These are phyloP conservation scores for Aquilaria yunnanensis DNA, from an alignment of 345 rosid genomes.

Conservation along the genomic window DNA sequence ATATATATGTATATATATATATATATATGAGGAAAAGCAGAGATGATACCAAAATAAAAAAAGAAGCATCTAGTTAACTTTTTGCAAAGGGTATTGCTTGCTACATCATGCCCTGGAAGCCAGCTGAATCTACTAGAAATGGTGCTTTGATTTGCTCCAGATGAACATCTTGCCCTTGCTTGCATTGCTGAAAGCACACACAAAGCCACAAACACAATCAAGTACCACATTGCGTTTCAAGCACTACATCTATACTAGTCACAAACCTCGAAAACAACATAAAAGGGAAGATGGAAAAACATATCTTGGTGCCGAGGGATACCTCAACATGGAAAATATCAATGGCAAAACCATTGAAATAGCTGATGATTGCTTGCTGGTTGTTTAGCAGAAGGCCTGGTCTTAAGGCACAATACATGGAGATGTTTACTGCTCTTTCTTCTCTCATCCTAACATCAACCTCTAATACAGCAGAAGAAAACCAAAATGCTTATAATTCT, in stretches of 20 bases:
- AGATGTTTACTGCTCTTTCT: slow-evolving; percentile 81
- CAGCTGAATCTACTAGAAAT: slow-evolving; percentile 54
- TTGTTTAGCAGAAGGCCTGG: slow-evolving; percentile 66
- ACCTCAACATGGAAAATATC: slow-evolving; percentile 83
- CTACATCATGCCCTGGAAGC: slow-evolving; percentile 37
- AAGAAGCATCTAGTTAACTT: no score
- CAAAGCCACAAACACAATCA: neutral
- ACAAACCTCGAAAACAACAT: no score
- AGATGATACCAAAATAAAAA: no score
- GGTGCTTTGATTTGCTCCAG: slow-evolving; percentile 69
- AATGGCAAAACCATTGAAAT: slow-evolving; percentile 73
- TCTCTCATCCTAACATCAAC: slow-evolving; percentile 70
- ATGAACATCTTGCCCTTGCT: slow-evolving; percentile 52
- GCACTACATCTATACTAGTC: no score
- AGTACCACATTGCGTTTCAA: no score
- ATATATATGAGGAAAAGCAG: no score
- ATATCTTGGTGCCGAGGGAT: neutral
- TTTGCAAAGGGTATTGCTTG: no score
- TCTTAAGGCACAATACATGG: slow-evolving; percentile 65
- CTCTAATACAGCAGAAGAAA: slow-evolving; percentile 19
- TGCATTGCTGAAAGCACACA: slow-evolving; percentile 45
- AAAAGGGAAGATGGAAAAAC: no score
- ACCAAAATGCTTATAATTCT: neutral
- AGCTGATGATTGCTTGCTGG: slow-evolving; percentile 78
- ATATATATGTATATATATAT: no score